Evolutionary conservation across 495 filamentous ascomycete species (phyloP).

Genomic region (Thermothielavioides terrestris): DNA sequence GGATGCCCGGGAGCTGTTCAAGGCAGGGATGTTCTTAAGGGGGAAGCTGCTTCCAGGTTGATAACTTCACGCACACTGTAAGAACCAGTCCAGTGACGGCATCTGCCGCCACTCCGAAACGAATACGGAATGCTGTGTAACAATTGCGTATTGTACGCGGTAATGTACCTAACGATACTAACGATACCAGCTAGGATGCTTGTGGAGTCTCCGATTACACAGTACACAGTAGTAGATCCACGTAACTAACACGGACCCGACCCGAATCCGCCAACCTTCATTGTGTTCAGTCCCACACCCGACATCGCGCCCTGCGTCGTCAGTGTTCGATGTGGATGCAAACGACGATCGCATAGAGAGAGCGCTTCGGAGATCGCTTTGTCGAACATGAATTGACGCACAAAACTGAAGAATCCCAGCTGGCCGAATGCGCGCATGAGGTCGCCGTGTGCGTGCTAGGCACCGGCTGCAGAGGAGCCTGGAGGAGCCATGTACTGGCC

Average conservation of each 20-base stretch:
- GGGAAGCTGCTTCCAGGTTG: too few relatives aligned
- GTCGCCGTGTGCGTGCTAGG: conserved; percentile 25
- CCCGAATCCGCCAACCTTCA: not conserved
- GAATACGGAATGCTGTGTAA: too few relatives aligned
- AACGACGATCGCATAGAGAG: too few relatives aligned
- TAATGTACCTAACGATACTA: too few relatives aligned
- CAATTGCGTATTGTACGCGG: too few relatives aligned
- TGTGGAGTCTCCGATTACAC: not conserved
- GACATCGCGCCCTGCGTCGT: not conserved
- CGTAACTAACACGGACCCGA: not conserved
- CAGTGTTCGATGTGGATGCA: not conserved
- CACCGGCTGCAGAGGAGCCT: conserved; percentile 12
- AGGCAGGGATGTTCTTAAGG: too few relatives aligned
- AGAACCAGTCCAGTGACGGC: too few relatives aligned
- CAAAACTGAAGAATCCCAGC: not conserved
- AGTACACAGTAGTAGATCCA: not conserved
- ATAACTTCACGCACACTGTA: too few relatives aligned
- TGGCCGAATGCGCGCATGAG: conserved; percentile 22
- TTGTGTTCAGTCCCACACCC: not conserved
- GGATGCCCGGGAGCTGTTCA: too few relatives aligned
- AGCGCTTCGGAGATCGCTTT: too few relatives aligned
- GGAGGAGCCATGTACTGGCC: conserved; percentile 84
- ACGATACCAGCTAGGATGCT: not conserved
- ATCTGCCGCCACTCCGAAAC: too few relatives aligned
- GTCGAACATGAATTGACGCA: conserved; percentile 27